Conservation (phyloP, 345 rosid species). For the Hypericum androsaemum region DNA sequence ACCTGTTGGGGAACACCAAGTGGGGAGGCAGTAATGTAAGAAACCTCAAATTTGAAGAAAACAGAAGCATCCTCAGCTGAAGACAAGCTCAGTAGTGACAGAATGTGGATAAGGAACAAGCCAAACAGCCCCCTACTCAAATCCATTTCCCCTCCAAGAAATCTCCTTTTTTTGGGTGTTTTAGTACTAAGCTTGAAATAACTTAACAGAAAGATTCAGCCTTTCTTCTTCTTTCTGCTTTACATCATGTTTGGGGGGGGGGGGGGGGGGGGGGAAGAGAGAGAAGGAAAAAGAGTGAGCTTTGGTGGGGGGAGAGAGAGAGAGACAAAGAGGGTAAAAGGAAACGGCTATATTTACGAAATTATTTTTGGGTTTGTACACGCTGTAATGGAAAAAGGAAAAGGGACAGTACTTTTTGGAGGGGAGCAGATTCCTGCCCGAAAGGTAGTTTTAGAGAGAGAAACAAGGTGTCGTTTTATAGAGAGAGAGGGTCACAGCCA, state of each 20-base stretch:
- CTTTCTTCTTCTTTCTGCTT: slow-evolving; percentile 11
- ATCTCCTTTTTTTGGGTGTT: slow-evolving; percentile 4
- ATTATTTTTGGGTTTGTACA: neutral
- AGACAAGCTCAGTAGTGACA: slow-evolving; percentile 33
- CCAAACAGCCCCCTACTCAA: slow-evolving; percentile 25
- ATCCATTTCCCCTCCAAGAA: slow-evolving; percentile 40
- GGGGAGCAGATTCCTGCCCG: too few relatives aligned
- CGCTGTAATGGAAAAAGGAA: neutral
- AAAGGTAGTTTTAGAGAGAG: too few relatives aligned
- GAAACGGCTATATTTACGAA: slow-evolving; percentile 24
- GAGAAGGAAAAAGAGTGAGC: neutral
- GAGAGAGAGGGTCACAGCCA: slow-evolving; percentile 24
- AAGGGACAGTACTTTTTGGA: too few relatives aligned
- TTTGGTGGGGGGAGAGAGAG: slow-evolving; percentile 4
- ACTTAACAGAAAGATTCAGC: neutral
- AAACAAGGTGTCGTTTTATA: neutral
- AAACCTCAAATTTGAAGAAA: slow-evolving; percentile 57
- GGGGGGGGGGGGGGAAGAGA: neutral
- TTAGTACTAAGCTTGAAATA: slow-evolving; percentile 2
- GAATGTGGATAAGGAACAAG: slow-evolving; percentile 47
- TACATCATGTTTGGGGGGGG: slow-evolving; percentile 45
- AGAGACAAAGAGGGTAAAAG: neutral
- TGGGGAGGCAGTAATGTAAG: slow-evolving; percentile 94
- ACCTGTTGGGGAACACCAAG: slow-evolving; percentile 96
- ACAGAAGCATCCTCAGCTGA: slow-evolving; percentile 73